phyloP scores from a whole-genome alignment of 768 basidiomycete species.

The Pleurotus citrinopileatus region DNA sequence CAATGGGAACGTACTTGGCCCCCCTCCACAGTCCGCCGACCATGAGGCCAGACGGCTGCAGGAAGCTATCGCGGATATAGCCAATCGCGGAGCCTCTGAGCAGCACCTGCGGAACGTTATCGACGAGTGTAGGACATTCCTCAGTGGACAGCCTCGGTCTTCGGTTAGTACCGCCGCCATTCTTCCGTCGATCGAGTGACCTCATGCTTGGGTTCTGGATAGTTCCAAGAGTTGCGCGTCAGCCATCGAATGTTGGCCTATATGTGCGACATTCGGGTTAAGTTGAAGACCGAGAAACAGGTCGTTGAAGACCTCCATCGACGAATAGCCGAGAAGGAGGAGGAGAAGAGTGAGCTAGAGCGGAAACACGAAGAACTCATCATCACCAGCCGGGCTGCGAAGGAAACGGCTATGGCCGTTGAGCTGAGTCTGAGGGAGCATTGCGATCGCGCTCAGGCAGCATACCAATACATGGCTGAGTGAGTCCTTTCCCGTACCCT shows the following conservation, averaged over 20 bases:
- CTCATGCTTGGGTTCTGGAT: slow-evolving; percentile 4
- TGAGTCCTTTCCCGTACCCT: slow-evolving; percentile 24
- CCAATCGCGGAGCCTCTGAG: slow-evolving; percentile 55
- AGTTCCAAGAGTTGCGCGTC: slow-evolving; percentile 53
- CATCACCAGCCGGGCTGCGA: slow-evolving; percentile 43
- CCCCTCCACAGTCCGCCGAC: slow-evolving; percentile 20
- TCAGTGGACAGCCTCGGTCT: slow-evolving; percentile 42
- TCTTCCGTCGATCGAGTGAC: slow-evolving; percentile 9
- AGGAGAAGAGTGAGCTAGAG: slow-evolving; percentile 33
- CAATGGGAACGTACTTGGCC: not conserved
- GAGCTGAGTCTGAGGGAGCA: slow-evolving; percentile 55
- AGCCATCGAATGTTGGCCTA: slow-evolving; percentile 48
- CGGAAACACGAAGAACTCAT: slow-evolving; percentile 38
- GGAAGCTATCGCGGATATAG: slow-evolving; percentile 48
- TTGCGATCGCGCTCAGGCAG: slow-evolving; percentile 41
- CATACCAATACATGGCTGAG: slow-evolving; percentile 38
- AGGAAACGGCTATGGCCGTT: slow-evolving; percentile 45
- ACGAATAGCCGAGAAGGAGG: slow-evolving; percentile 28
- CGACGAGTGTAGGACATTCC: slow-evolving; percentile 46
- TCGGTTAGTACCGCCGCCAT: slow-evolving; percentile 31
- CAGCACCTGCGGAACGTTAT: slow-evolving; percentile 47
- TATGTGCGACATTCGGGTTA: slow-evolving; percentile 45
- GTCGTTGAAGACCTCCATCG: slow-evolving; percentile 24
- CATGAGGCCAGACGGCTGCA: slow-evolving; percentile 51
- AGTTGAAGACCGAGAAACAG: slow-evolving; percentile 31